Evolutionary conservation across 495 filamentous ascomycete genomes (phyloP).

Genomic region (Penicillium silybi): DNA sequence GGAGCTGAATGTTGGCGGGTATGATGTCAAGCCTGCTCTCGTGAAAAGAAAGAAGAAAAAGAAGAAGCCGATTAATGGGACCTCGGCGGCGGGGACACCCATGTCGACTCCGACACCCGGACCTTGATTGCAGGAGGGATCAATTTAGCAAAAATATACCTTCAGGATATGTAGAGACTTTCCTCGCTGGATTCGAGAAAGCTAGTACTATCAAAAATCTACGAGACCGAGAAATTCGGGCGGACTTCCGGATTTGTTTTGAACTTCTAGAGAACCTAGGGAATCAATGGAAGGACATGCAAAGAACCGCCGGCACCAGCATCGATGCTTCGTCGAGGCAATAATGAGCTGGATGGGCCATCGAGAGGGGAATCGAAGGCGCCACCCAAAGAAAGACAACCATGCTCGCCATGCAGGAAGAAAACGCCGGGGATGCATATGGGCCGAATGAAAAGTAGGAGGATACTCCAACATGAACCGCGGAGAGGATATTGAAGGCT

Average conservation of each 20-base stretch:
- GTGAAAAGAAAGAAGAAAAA: constrained; percentile 71
- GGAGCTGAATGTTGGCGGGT: constrained; percentile 69
- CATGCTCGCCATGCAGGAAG: background rate
- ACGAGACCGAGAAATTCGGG: background rate
- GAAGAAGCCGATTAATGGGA: constrained; percentile 51
- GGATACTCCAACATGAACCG: background rate
- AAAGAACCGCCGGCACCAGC: background rate
- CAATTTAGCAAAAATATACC: background rate
- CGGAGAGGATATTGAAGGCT: background rate
- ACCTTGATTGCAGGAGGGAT: constrained; percentile 20
- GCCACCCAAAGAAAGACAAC: background rate
- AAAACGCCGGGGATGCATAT: background rate
- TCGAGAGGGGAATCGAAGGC: background rate
- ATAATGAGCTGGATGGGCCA: background rate
- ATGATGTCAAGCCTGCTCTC: constrained; percentile 72
- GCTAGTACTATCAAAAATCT: background rate
- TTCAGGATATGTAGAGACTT: background rate
- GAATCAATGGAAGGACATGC: background rate
- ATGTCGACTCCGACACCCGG: constrained; percentile 42
- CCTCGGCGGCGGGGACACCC: constrained; percentile 38
- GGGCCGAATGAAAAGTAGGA: background rate
- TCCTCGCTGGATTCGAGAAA: constrained; percentile 13
- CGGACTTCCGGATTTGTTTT: background rate
- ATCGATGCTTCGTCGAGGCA: background rate
- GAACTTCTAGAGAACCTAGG: constrained; percentile 1